These are phyloP conservation scores for Citrullus mucosospermus DNA, from an alignment of 306 rosid species.

Conservation along the genomic window DNA sequence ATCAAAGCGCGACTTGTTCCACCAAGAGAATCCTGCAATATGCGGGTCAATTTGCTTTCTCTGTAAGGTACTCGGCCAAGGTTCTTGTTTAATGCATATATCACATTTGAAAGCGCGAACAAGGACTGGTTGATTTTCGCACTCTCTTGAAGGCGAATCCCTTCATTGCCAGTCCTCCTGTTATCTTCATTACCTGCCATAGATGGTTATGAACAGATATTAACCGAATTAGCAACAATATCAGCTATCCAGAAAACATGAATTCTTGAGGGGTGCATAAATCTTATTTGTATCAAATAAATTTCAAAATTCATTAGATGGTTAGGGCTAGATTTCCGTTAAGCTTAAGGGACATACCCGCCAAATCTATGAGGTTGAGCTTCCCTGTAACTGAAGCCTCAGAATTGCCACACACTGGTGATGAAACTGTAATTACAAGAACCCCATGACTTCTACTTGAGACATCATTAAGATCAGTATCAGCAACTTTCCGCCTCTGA, in stretches of 20 bases:
- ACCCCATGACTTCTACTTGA: slow-evolving; percentile 96
- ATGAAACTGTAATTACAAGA: slow-evolving; percentile 60
- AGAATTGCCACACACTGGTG: slow-evolving; percentile 25
- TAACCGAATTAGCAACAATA: background rate
- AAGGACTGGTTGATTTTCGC: slow-evolving; percentile 86
- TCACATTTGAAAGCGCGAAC: slow-evolving; percentile 86
- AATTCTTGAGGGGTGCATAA: background rate
- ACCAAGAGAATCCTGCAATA: slow-evolving; percentile 84
- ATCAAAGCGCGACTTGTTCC: slow-evolving; percentile 74
- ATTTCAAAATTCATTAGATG: background rate
- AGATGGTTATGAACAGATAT: background rate
- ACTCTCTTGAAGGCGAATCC: slow-evolving; percentile 94
- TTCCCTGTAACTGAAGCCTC: slow-evolving; percentile 39
- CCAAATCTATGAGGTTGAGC: slow-evolving; percentile 92
- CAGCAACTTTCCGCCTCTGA: slow-evolving; percentile 71
- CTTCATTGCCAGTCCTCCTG: slow-evolving; percentile 82
- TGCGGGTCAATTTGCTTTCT: slow-evolving; percentile 93
- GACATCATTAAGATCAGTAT: slow-evolving; percentile 78
- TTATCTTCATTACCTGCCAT: slow-evolving; percentile 85
- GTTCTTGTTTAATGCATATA: slow-evolving; percentile 76
- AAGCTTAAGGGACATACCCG: slow-evolving; percentile 27
- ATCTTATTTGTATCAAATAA: background rate
- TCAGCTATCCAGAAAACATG: background rate
- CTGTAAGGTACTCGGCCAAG: slow-evolving; percentile 63
- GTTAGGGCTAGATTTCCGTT: background rate